Evolutionary conservation across 2,329 filamentous ascomycete species (phyloP).

Genomic region (Pseudogymnoascus sp.): DNA sequence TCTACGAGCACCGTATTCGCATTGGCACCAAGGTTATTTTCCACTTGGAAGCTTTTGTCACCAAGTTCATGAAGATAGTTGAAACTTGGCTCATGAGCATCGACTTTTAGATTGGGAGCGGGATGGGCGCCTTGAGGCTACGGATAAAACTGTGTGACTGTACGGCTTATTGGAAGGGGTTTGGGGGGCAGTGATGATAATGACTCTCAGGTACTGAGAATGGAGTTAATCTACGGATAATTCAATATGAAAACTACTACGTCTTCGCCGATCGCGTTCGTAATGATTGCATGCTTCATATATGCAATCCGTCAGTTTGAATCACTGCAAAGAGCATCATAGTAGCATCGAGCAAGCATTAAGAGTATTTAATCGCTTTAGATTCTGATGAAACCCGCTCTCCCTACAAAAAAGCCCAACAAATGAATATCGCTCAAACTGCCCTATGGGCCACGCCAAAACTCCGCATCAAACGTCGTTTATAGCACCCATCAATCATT

Average conservation of each 20-base stretch:
- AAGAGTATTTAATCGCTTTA: neutral
- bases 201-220: neutral
- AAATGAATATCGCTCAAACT: conserved; percentile 10
- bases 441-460: neutral
- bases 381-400: neutral
- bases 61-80: conserved; percentile 93
- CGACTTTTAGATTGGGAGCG: conserved; percentile 44
- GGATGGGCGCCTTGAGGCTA: neutral
- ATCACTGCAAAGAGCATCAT: neutral
- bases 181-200: neutral
- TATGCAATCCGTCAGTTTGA: neutral
- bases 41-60: conserved; percentile 95
- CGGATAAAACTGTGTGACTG: neutral
- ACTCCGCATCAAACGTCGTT: conserved; percentile 9
- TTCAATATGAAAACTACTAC: neutral
- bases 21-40: conserved; percentile 95
- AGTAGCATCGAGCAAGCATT: neutral
- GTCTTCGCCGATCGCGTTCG: neutral
- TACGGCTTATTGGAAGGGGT: neutral
- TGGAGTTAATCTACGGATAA: neutral
- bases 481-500: conserved; percentile 21
- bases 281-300: neutral
- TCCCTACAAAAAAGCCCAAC: neutral
- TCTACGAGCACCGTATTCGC: conserved; percentile 92
- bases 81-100: conserved; percentile 90